These are phyloP conservation scores for Yamadazyma insecticola DNA, from an alignment of 805 yeast species.

Conservation along the genomic window DNA sequence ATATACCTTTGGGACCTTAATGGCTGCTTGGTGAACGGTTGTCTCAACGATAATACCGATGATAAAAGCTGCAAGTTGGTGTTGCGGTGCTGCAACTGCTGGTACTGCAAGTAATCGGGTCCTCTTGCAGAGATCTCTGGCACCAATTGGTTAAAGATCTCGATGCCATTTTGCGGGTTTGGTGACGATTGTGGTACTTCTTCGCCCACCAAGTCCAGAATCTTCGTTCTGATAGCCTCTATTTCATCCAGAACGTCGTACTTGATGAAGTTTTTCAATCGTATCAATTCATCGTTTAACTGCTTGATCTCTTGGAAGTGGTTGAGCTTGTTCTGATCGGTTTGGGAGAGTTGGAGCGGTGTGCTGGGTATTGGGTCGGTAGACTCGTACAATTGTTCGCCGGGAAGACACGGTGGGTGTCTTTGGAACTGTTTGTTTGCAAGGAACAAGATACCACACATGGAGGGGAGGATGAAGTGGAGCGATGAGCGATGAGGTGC, in stretches of 20 bases:
- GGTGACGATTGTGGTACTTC: background rate
- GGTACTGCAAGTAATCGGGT: constrained; percentile 44
- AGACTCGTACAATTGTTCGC: constrained; percentile 4
- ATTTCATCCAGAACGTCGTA: constrained; percentile 8
- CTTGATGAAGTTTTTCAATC: constrained; percentile 26
- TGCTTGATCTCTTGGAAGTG: constrained; percentile 21
- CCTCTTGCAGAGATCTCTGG: constrained; percentile 57
- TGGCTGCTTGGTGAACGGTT: constrained; percentile 80
- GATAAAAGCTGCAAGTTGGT: constrained; percentile 42
- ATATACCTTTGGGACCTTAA: constrained; percentile 18
- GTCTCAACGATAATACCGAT: constrained; percentile 75
- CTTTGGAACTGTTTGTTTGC: too few species aligned
- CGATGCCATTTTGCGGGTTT: constrained; percentile 1
- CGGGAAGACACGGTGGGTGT: too few species aligned
- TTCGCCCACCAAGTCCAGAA: constrained; percentile 5
- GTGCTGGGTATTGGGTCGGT: too few species aligned
- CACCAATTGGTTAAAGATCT: constrained; percentile 28
- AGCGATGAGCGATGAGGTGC: too few species aligned
- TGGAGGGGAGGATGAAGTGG: too few species aligned
- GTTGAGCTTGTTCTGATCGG: constrained; percentile 24
- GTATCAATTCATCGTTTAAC: constrained; percentile 19
- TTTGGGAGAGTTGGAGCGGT: too few species aligned
- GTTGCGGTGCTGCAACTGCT: constrained; percentile 7
- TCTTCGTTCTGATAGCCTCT: constrained; percentile 5
- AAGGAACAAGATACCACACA: too few species aligned